Evolutionary conservation across 2,329 filamentous ascomycete genomes (phyloP), one percentile per base, ranked within the genome.

Genomic region (Aureobasidium mangrovei): DNA sequence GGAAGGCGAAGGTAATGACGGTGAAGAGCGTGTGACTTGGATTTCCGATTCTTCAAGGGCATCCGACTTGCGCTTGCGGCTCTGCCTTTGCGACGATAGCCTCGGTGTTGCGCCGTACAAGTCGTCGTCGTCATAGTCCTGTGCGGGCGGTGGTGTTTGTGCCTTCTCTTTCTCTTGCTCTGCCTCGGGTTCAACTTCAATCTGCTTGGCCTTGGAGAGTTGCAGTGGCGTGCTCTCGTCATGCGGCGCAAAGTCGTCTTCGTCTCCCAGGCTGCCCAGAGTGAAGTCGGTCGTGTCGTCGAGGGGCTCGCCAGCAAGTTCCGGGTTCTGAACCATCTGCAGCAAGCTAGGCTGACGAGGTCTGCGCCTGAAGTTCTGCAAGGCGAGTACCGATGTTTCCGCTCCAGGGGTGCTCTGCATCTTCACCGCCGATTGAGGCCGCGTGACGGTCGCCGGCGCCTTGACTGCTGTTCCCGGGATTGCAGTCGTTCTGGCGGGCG

Each of bases 151-250:
- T 38, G 53, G 43, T 39, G 53, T 48, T n/a, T 41, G 29, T 1
- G 63, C 29, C 57, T 42, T 42, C 53, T 57, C 18, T 48, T 48
- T 42, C 29, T 54, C 33, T 2, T 51, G 32, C 26, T 29, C 48
- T 3, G 28, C 35, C 10, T 46, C 33, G n/a, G 27, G 29, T n/a
- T 53, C 39, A 8, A 42, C 40, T 3, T 52, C 39, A 7, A 35
- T 36, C 26, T 18, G 42, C 35, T 8, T 36, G 3, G 33, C 42
- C 32, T 46, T 51, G 2, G 40, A 24, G 4, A 41, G 10, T 12
- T 52, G 55, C 28, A 85, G 63, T 3, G 84, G 84, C 5, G 85
- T 88, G 12, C 83, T 84, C 69, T 86, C 83, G 29, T 81, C 82
- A 55, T 86, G 82, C 0, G 77, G 84, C 49, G 73, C 76, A 63